Conservation (phyloP, 2,329 filamentous ascomycete genomes). For the Xylaria sp. region DNA sequence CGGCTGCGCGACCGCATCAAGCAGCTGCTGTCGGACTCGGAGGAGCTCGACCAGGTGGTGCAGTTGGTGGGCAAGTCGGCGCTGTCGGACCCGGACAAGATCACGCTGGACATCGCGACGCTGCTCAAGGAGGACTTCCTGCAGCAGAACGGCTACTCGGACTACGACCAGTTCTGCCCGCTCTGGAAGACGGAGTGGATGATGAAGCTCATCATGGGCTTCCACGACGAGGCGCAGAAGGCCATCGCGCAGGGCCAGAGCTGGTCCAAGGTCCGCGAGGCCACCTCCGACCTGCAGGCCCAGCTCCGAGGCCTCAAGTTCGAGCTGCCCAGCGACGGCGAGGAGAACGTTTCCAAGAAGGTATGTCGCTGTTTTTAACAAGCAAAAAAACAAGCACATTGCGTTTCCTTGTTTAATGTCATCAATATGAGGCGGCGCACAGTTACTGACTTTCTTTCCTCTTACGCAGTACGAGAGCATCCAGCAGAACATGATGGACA, state of each 20-base stretch:
- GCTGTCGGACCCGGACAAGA: slow-evolving; percentile 95
- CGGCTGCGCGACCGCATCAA: slow-evolving; percentile 89
- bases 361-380: slow-evolving; percentile 59
- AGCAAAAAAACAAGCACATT: neutral
- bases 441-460: slow-evolving; percentile 1
- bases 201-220: slow-evolving; percentile 99
- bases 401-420: slow-evolving; percentile 5
- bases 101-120: slow-evolving; percentile 88
- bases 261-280: slow-evolving; percentile 92
- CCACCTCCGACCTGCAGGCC: slow-evolving; percentile 82
- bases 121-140: slow-evolving; percentile 98
- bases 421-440: slow-evolving; percentile 5
- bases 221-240: slow-evolving; percentile 97
- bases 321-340: slow-evolving; percentile 83
- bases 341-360: slow-evolving; percentile 83
- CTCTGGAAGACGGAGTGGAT: slow-evolving; percentile 99
- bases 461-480: slow-evolving; percentile 82
- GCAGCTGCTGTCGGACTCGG: slow-evolving; percentile 90
- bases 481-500: slow-evolving; percentile 90
- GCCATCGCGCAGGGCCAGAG: slow-evolving; percentile 85
- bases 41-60: slow-evolving; percentile 97
- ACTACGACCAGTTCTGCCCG: slow-evolving; percentile 99
- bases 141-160: slow-evolving; percentile 98
- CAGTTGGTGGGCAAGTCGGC: slow-evolving; percentile 98
- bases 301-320: slow-evolving; percentile 94